phyloP scores from a whole-genome alignment of 2,329 filamentous ascomycete genomes.

The Colletotrichum liriopes region DNA sequence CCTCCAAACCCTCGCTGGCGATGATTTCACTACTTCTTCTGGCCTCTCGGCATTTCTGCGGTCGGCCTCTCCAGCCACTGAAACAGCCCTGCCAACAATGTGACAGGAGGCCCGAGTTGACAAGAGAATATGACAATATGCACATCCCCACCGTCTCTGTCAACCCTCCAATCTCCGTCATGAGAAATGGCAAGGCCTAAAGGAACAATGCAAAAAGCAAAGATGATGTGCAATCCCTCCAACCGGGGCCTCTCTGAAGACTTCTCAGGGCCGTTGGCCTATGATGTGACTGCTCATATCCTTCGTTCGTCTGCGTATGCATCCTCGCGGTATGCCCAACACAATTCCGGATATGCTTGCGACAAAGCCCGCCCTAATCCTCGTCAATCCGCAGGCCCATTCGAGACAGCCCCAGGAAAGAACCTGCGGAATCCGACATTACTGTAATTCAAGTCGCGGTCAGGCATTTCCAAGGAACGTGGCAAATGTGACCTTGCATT shows the following conservation, averaged over 20 bases:
- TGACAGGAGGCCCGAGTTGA: conserved; percentile 10
- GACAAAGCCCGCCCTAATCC: conserved; percentile 2
- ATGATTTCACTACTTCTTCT: neutral
- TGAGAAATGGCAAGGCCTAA: neutral
- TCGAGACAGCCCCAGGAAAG: neutral
- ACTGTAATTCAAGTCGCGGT: neutral
- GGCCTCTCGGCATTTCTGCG: neutral
- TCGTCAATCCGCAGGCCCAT: neutral
- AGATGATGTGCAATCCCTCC: conserved; percentile 1
- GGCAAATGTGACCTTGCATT: neutral
- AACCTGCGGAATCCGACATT: conserved; percentile 17
- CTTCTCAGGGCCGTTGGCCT: neutral
- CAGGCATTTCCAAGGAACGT: neutral
- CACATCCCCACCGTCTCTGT: conserved; percentile 13
- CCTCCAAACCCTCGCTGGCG: neutral
- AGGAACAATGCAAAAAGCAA: conserved; percentile 22
- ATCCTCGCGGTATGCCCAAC: conserved; percentile 16
- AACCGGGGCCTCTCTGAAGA: conserved; percentile 4
- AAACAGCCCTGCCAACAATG: conserved; percentile 9
- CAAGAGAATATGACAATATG: conserved; percentile 26
- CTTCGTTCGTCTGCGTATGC: conserved; percentile 10
- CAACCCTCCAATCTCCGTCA: conserved; percentile 19
- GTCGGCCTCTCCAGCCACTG: conserved; percentile 1
- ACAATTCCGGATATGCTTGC: conserved; percentile 29
- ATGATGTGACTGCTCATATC: conserved; percentile 26